Evolutionary conservation across 805 yeast genomes (phyloP), one percentile per base, ranked within the genome.

Genomic region (Candida stauntonica): DNA sequence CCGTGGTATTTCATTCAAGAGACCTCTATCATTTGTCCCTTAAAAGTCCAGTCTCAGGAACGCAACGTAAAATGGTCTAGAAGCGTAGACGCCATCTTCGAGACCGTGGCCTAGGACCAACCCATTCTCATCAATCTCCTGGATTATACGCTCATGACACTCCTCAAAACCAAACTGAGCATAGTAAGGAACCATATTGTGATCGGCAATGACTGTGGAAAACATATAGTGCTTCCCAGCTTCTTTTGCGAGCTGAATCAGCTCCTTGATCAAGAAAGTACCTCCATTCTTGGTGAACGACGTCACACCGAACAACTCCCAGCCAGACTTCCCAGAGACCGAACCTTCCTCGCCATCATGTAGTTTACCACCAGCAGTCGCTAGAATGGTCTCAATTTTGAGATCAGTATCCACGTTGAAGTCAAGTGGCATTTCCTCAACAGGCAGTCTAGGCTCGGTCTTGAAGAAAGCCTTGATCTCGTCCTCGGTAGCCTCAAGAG

Each of bases 271-370:
- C 5, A 53, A 37, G n/a, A 31, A 45, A 1, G 47, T 40, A 0
- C 58, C 58, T 5, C 33, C 46, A 2, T 55, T 54, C 26, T 35
- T 41, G 5, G 16, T 17, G n/a, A 39, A 46, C 1, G 58, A 53
- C 2, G 47, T 41, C 17, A 53, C 49, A 3, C 43, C 58, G 1
- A 54, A 50, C 5, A 50, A 33, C 16, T 53, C 56, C 50, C 45
- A 40, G 1, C 50, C 50, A 13, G 7, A 9, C 7, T 29, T 15
- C 5, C 29, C 31, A 6, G 7, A n/a, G n/a, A n/a, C 34, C 12
- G 19, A 5, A 16, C 6, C 14, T 11, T 13, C 31, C n/a, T 31
- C 36, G 3, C 28, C 34, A 11, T 31, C 19, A 21, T 35, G 36
- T 5, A 15, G 26, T 23, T 50, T 50, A 2, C 31, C 36, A 3